Conservation (phyloP, 495 filamentous ascomycete genomes). For the Opeltia flavorubescens region DNA sequence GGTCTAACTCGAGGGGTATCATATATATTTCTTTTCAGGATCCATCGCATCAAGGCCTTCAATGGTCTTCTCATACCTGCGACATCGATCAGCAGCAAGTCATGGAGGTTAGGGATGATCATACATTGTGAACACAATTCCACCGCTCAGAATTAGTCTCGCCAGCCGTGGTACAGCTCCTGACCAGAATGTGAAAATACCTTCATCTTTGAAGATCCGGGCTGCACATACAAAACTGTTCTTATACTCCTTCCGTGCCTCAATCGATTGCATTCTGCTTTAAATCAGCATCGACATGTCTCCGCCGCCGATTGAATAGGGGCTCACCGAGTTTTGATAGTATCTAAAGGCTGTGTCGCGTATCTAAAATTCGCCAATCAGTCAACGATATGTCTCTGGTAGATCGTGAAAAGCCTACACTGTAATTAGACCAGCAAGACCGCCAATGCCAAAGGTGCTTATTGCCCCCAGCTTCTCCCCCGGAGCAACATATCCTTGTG, state of each 20-base stretch:
- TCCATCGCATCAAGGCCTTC: constrained; percentile 71
- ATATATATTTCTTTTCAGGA: constrained; percentile 70
- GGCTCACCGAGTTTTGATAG: constrained; percentile 71
- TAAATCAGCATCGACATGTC: background rate
- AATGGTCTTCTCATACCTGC: constrained; percentile 90
- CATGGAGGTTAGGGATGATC: constrained; percentile 13
- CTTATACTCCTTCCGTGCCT: constrained; percentile 68
- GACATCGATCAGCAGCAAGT: background rate
- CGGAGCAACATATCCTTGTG: constrained; percentile 80
- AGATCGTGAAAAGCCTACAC: constrained; percentile 47
- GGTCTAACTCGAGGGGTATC: background rate
- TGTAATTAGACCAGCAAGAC: constrained; percentile 78
- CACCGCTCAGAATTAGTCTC: constrained; percentile 75
- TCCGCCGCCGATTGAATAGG: background rate
- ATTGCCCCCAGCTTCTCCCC: constrained; percentile 89
- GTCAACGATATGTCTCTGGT: background rate
- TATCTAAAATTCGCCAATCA: constrained; percentile 26
- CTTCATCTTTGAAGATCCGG: constrained; percentile 78
- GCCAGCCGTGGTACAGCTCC: constrained; percentile 78
- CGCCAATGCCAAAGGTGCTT: constrained; percentile 84
- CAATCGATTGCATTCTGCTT: constrained; percentile 84
- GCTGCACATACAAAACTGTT: constrained; percentile 80
- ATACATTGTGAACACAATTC: constrained; percentile 94
- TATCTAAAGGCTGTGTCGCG: constrained; percentile 80
- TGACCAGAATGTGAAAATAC: constrained; percentile 82